Base-by-base conservation (phyloP, 495 filamentous ascomycete genomes). In the Terfezia claveryi region DNA sequence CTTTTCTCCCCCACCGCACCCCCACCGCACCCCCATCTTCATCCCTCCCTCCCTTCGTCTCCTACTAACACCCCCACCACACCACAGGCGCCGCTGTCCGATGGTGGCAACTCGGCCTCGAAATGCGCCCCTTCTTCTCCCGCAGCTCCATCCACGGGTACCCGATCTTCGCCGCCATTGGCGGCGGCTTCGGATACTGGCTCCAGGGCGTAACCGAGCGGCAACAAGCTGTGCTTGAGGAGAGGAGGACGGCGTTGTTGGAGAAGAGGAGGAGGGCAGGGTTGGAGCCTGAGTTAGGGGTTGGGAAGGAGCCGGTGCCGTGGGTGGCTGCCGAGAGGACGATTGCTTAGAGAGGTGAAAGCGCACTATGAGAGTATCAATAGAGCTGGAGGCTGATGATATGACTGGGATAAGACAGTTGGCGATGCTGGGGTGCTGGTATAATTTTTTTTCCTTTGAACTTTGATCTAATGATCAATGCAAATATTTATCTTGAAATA, bases 161-260 rank as follows among this genome's bases (percentile, higher is more conserved):
- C 71, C 88, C 92, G 52, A 68, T 94, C 65, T 98, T 87, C 68
- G 86, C 76, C 27, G 77, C 73, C 57, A 75, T 84, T 54, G 87
- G 88, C 59, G 89, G 80, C 52, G 83, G 80, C 69, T 94, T 98
- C 68, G 91, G 91, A 54, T 96, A 95, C 75, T 96, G 88, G 85
- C 70, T 98, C 60, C 77, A 82, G 72, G 83, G 83, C 54, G 83
- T 95, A 44, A 83, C 92, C 67, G 66, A 79, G 62, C 73, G 80
- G 57, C 89, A 95, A 71, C 72, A 78, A 52, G 75, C 74, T 56
- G 74, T 87, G 54, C 73, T 98, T 49, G 72, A 75, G 59, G 81
- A 85, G 66, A 81, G 87, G 62, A 80, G 81, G 67, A 75, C 80
- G 60, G 66, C 71, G 38, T 75, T 98, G 61, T 70, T 96, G 20